Base-by-base conservation (phyloP, 495 filamentous ascomycete genomes). In the Penicillium herquei region DNA sequence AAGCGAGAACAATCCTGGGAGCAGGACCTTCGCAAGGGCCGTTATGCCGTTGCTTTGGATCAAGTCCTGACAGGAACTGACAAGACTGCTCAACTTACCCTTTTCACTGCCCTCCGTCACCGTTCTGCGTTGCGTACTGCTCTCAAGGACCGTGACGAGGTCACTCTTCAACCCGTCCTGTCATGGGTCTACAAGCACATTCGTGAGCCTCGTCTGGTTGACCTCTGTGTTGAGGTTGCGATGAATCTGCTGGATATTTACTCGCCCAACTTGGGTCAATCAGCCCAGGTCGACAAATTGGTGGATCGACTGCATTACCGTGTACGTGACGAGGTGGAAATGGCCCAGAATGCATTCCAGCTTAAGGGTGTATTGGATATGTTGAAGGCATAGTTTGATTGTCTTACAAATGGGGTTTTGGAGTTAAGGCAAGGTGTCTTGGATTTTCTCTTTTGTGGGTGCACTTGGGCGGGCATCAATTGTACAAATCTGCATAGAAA, bases 161-260 rank as follows among this genome's bases (percentile, higher is more conserved):
- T 81, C 7, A 84, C 86, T 0, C 83, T 98, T 3, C 80, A 89
- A 63, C 92, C 92, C 0, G 80, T 98, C 2, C 73, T 98, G 40
- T 82, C 79, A 56, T 99, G 94, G 94, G 76, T 92, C 6, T 78
- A 84, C 67, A 86, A 85, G 65, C 79, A 90, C 65, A 85, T 98
- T 56, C 72, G 81, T 3, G 86, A 97, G 66, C 88, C 92, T 32
- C 81, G 90, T 21, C 87, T 92, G 65, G 84, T 92, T 30, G 75
- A 77, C 42, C 70, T 96, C 13, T 88, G 88, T 65, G 86, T 88
- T 13, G 93, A 97, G 65, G 80, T 94, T 21, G 84, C 83, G 14
- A 81, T 92, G 63, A 79, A 91, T 41, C 72, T 97, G 30, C 70
- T 96, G 17, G 92, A 98, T 63, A 78, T 97, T 47, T 98, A 98